Evolutionary conservation across 1,284 basidiomycete species (phyloP), one percentile per base, ranked within the genome.

Genomic region (Boletus semigastroideus): DNA sequence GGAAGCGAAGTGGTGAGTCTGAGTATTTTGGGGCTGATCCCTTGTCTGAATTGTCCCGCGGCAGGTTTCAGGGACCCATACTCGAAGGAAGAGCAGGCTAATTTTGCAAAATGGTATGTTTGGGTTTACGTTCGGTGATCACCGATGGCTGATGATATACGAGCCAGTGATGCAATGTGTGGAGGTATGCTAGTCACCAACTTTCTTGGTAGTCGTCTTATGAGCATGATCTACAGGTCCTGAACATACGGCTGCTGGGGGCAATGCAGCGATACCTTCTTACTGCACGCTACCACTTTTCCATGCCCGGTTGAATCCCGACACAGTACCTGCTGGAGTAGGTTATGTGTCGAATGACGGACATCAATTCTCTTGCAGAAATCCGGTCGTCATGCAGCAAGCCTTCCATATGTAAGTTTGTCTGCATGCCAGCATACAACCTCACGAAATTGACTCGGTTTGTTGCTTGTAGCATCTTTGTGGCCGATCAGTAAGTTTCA

Each of bases 281-380:
- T 79, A 77, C 57, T 86, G 84, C 58, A 74, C 67, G 2, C 59
- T 82, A 5, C 76, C 80, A 0, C 70, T 81, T 39, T 82, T 86
- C 59, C 83, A 86, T 65, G 66, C 68, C 4, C 74, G 75, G 1
- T 63, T 71, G 39, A 54, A 64, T 25, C 52, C 60, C 41, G 61
- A 67, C 38, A 61, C 61, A 14, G 60, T 64, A 1, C 53, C 59
- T 1, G 58, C 64, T 1, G 74, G 68, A 1, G 33, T 68, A 5
- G 78, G 83, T 1, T 78, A 86, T 57, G 57, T 82, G 39, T 86
- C 84, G 4, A 67, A 70, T 22, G 81, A 85, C 46, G 64, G 69
- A 0, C 69, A 64, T 47, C 61, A 73, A 5, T 86, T 82, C 58
- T 49, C 61, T 3, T 85, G 84, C 65, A 74, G 71, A 47, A 83